phyloP scores from a whole-genome alignment of 192 early-diverging fungal genomes.

The Obelidium mucronatum region DNA sequence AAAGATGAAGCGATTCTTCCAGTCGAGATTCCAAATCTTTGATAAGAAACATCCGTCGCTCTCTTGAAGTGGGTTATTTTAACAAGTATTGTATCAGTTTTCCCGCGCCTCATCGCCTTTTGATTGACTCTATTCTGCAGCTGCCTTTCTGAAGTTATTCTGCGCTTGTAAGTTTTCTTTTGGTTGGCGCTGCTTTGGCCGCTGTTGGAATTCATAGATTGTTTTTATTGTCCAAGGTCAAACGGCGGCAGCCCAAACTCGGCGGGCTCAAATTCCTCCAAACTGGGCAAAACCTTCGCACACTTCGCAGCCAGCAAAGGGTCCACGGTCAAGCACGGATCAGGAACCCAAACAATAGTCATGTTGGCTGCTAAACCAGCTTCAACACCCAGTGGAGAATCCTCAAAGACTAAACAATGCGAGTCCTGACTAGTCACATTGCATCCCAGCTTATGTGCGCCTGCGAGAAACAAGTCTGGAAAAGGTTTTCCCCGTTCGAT shows the following conservation, averaged over 20 bases:
- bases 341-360: slow-evolving; percentile 89
- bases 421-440: slow-evolving; percentile 34
- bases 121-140: too few species aligned
- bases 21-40: too few species aligned
- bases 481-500: slow-evolving; percentile 84
- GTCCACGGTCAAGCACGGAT: slow-evolving; percentile 51
- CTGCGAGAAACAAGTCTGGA: slow-evolving; percentile 89
- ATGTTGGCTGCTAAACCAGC: slow-evolving; percentile 83
- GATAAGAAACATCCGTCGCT: too few species aligned
- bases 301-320: not conserved
- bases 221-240: not conserved
- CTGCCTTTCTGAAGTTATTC: too few species aligned
- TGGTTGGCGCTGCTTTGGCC: too few species aligned
- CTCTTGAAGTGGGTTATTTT: too few species aligned
- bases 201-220: too few species aligned
- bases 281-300: slow-evolving; percentile 27
- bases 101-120: too few species aligned
- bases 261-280: slow-evolving; percentile 51
- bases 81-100: too few species aligned
- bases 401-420: slow-evolving; percentile 88
- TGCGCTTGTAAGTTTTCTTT: too few species aligned
- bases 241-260: slow-evolving; percentile 52
- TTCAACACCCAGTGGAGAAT: slow-evolving; percentile 81
- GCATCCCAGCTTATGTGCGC: slow-evolving; percentile 63
- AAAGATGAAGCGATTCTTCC: too few species aligned